A percentile compares a stretch with the other conserved stretches of the same genome.
These are phyloP conservation scores for Massarina eburnea DNA, from an alignment of 2,329 filamentous ascomycete species.

Conservation along the genomic window DNA sequence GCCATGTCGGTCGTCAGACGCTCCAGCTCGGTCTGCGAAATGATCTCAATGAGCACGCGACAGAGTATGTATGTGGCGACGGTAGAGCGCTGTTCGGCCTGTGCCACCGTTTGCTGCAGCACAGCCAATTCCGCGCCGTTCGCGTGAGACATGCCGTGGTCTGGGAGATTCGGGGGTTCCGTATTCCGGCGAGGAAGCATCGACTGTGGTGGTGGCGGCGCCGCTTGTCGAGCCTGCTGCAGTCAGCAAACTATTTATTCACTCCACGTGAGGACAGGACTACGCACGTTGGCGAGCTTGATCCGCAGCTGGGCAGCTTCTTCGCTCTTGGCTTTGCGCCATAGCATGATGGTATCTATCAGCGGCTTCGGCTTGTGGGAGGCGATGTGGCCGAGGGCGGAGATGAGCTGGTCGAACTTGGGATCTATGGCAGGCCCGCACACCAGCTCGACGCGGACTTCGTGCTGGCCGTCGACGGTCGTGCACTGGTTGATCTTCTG, in stretches of 20 bases:
- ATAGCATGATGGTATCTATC: constrained; percentile 97
- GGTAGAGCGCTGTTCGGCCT: constrained; percentile 85
- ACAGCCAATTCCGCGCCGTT: constrained; percentile 41
- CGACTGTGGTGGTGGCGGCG: constrained; percentile 25
- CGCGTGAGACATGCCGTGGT: constrained; percentile 29
- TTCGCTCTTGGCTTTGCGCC: constrained; percentile 95
- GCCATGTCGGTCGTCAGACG: constrained; percentile 90
- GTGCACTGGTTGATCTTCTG: constrained; percentile 92
- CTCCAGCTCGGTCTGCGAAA: constrained; percentile 80
- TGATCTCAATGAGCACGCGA: constrained; percentile 89
- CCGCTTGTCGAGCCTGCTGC: constrained; percentile 33
- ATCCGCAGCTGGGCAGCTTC: constrained; percentile 57
- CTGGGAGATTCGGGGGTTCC: constrained; percentile 32
- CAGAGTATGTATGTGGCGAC: constrained; percentile 97
- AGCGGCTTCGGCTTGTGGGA: constrained; percentile 91
- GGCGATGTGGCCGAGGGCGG: constrained; percentile 90
- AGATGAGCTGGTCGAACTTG: constrained; percentile 90
- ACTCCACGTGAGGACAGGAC: neutral
- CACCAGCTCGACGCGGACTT: constrained; percentile 82
- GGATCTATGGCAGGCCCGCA: constrained; percentile 88
- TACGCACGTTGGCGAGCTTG: constrained; percentile 34
- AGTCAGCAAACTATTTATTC: constrained; percentile 21
- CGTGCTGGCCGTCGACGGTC: constrained; percentile 73
- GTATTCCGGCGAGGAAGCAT: constrained; percentile 41
- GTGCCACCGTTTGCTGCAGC: constrained; percentile 70